phyloP scores from a whole-genome alignment of 345 rosid genomes.

The Hibiscus tridactylites region DNA sequence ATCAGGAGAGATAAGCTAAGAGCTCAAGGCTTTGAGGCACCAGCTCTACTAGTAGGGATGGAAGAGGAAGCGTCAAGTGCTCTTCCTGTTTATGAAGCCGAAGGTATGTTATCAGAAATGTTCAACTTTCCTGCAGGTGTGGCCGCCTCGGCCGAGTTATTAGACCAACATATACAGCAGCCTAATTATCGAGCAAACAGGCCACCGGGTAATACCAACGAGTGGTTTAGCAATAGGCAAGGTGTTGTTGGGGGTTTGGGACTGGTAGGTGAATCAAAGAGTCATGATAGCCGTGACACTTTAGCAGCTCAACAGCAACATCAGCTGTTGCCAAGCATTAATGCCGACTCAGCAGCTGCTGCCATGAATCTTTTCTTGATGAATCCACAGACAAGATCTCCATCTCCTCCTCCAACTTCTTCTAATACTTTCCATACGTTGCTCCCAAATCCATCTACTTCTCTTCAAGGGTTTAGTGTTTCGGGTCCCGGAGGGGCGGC shows the following conservation, averaged over 20 bases:
- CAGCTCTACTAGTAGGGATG: constrained; percentile 41
- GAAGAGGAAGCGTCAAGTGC: constrained; percentile 43
- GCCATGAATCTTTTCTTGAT: constrained; percentile 91
- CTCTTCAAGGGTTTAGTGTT: constrained; percentile 39
- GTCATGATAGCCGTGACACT: constrained; percentile 22
- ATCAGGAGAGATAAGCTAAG: constrained; percentile 62
- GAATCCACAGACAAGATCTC: constrained; percentile 77
- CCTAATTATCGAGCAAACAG: constrained; percentile 22
- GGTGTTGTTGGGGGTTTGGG: constrained; percentile 23
- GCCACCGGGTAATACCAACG: constrained; percentile 15
- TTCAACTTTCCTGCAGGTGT: constrained; percentile 60
- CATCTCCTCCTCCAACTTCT: constrained; percentile 42
- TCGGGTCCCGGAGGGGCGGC: constrained; percentile 19
- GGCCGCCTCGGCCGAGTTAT: constrained; percentile 30
- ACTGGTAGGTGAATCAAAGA: constrained; percentile 25
- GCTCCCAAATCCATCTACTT: constrained; percentile 54
- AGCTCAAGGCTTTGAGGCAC: constrained; percentile 31
- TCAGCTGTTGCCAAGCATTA: constrained; percentile 53
- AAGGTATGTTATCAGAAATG: constrained; percentile 94
- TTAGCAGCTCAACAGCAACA: constrained; percentile 20
- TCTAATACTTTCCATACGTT: constrained; percentile 81
- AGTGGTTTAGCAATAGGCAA: constrained; percentile 46
- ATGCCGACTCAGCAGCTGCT: constrained; percentile 54
- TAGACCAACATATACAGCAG: constrained; percentile 21
- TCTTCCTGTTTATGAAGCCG: constrained; percentile 60